Evolutionary conservation across 2,329 filamentous ascomycete genomes (phyloP).

Genomic region (Zasmidium citrigriseum): DNA sequence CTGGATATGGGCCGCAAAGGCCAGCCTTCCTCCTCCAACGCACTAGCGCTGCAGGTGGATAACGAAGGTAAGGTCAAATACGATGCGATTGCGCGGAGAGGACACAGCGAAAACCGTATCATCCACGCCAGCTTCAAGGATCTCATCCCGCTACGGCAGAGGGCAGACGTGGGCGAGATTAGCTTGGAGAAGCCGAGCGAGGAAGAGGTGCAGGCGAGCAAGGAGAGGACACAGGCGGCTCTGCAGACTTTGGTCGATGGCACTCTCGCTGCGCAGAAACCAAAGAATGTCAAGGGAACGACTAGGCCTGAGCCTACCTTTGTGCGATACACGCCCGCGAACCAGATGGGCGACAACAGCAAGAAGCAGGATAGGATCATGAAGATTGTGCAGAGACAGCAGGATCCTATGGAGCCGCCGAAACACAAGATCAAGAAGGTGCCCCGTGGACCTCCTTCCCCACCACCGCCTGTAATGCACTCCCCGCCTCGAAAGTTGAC

Average conservation of each 20-base stretch:
- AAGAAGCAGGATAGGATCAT: conserved; percentile 94
- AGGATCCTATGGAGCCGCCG: conserved; percentile 93
- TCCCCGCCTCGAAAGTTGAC: conserved; percentile 93
- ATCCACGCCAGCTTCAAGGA: conserved; percentile 97
- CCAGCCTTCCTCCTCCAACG: conserved; percentile 69
- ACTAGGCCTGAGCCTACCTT: conserved; percentile 83
- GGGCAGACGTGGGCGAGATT: conserved; percentile 89
- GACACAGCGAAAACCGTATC: conserved; percentile 79
- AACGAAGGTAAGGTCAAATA: conserved; percentile 92
- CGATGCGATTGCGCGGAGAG: conserved; percentile 88
- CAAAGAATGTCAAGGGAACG: conserved; percentile 88
- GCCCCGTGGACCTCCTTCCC: conserved; percentile 85
- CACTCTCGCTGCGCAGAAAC: conserved; percentile 88
- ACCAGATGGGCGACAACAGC: conserved; percentile 87
- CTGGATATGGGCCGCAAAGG: conserved; percentile 87
- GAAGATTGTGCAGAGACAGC: conserved; percentile 94
- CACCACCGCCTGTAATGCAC: conserved; percentile 91
- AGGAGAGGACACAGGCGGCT: conserved; percentile 85
- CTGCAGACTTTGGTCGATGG: conserved; percentile 79
- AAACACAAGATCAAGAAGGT: conserved; percentile 99
- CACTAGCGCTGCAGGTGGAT: conserved; percentile 89
- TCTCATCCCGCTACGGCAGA: conserved; percentile 87
- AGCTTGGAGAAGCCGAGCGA: conserved; percentile 80
- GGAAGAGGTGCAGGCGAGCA: conserved; percentile 80
- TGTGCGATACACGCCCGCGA: conserved; percentile 91